phyloP scores from a whole-genome alignment of 2,329 filamentous ascomycete genomes.

The Talaromyces pinophilus region DNA sequence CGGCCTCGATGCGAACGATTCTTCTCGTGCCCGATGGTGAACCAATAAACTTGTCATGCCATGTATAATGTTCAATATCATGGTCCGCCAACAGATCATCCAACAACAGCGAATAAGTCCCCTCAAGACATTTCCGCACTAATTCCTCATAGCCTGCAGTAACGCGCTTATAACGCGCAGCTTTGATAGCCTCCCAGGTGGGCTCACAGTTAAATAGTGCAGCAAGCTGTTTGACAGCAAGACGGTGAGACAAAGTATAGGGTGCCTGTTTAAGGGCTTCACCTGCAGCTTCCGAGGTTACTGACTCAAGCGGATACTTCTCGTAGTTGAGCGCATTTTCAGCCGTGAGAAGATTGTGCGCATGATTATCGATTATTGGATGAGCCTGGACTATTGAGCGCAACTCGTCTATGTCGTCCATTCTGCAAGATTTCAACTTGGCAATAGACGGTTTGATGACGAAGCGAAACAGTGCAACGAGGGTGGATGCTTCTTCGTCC shows the following conservation, averaged over 20 bases:
- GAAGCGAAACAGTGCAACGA: background rate
- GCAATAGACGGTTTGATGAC: background rate
- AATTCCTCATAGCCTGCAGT: slow-evolving; percentile 58
- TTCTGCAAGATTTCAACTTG: background rate
- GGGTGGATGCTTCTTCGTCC: background rate
- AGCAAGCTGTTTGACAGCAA: slow-evolving; percentile 69
- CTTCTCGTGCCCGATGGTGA: slow-evolving; percentile 61
- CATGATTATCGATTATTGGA: slow-evolving; percentile 52
- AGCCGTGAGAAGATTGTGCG: slow-evolving; percentile 46
- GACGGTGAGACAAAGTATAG: slow-evolving; percentile 67
- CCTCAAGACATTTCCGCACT: slow-evolving; percentile 65
- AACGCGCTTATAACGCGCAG: slow-evolving; percentile 51
- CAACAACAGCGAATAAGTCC: slow-evolving; percentile 73
- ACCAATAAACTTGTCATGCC: slow-evolving; percentile 66
- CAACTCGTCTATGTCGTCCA: slow-evolving; percentile 32
- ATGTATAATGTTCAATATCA: slow-evolving; percentile 60
- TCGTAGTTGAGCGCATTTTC: slow-evolving; percentile 37
- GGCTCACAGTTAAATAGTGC: slow-evolving; percentile 63
- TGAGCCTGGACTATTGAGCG: slow-evolving; percentile 41
- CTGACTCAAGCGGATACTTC: slow-evolving; percentile 57
- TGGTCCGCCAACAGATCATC: slow-evolving; percentile 69
- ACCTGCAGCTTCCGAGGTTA: slow-evolving; percentile 72
- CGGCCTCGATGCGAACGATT: slow-evolving; percentile 74
- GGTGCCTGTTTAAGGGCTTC: slow-evolving; percentile 64
- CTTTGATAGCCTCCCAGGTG: slow-evolving; percentile 61